Conservation (phyloP, 2,329 filamentous ascomycete genomes). For the Penicillium vulpinum region DNA sequence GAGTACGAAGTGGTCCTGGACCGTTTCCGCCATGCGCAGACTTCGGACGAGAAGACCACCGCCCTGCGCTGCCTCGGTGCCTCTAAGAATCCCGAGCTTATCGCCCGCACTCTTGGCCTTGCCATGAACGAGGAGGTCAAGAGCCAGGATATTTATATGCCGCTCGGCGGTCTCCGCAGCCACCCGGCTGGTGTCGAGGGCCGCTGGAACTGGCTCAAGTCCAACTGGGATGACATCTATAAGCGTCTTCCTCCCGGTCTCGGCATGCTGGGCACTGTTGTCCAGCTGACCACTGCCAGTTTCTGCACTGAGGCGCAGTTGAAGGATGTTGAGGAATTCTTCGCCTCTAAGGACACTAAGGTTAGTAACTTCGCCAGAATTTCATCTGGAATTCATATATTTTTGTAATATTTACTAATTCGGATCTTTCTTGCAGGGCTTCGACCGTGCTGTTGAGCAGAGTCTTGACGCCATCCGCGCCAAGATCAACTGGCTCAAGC, state of each 20-base stretch:
- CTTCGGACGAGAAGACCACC: conserved; percentile 86
- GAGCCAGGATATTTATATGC: conserved; percentile 92
- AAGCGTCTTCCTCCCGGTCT: conserved; percentile 82
- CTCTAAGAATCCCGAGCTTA: conserved; percentile 73
- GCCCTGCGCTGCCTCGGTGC: conserved; percentile 81
- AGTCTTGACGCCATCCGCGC: conserved; percentile 80
- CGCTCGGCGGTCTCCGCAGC: conserved; percentile 73
- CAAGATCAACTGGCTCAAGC: conserved; percentile 77
- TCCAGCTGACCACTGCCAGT: conserved; percentile 76
- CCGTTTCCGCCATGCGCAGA: conserved; percentile 72
- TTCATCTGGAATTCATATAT: neutral
- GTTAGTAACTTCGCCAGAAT: conserved; percentile 34
- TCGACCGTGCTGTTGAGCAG: conserved; percentile 86
- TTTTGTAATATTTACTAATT: conserved; percentile 14
- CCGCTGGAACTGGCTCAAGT: conserved; percentile 78
- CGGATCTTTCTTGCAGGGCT: conserved; percentile 52
- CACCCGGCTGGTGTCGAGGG: conserved; percentile 77
- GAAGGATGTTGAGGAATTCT: conserved; percentile 76
- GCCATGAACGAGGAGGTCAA: conserved; percentile 80
- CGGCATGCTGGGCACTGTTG: conserved; percentile 80
- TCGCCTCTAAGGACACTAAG: conserved; percentile 77
- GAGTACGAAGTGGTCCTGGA: conserved; percentile 80
- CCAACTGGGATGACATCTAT: conserved; percentile 83
- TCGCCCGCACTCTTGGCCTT: conserved; percentile 75
- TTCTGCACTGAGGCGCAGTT: conserved; percentile 78